Evolutionary conservation across 2,329 filamentous ascomycete species (phyloP).

Genomic region (Cyphellophora europaea): DNA sequence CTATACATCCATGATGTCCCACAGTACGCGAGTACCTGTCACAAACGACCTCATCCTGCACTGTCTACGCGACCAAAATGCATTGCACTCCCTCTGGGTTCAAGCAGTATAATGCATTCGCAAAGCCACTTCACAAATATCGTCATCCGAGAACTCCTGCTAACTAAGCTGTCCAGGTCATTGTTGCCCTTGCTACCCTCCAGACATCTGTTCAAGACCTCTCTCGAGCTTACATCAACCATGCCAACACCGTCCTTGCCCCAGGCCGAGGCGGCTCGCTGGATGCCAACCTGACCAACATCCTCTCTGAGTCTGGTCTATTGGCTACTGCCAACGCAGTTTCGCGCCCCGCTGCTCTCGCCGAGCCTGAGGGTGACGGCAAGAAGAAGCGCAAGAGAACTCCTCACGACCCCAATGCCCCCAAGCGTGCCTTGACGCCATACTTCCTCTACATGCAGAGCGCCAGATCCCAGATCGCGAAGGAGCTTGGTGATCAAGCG

Average conservation of each 20-base stretch:
- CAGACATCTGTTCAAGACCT: constrained; percentile 71
- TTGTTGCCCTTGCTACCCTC: constrained; percentile 68
- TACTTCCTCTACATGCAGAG: constrained; percentile 94
- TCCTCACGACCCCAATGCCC: constrained; percentile 81
- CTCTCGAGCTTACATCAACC: constrained; percentile 74
- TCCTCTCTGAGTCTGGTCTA: constrained; percentile 35
- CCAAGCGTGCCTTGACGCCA: constrained; percentile 85
- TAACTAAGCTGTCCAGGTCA: constrained; percentile 50
- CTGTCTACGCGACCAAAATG: too few species aligned
- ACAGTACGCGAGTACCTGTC: too few species aligned
- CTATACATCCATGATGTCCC: too few species aligned
- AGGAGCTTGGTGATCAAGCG: constrained; percentile 63
- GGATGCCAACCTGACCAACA: constrained; percentile 41
- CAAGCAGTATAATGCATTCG: too few species aligned
- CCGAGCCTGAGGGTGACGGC: constrained; percentile 41
- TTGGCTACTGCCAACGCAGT: constrained; percentile 26
- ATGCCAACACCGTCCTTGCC: constrained; percentile 74
- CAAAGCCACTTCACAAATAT: too few species aligned
- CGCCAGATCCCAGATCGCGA: constrained; percentile 71
- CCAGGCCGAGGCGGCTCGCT: constrained; percentile 44
- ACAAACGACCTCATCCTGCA: too few species aligned
- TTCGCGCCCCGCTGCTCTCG: constrained; percentile 17
- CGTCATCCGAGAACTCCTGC: too few species aligned
- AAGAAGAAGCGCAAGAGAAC: constrained; percentile 89
- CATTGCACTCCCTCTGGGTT: too few species aligned